A percentile compares a stretch with the other conserved stretches of the same genome.
Evolutionary conservation across 164 flowering plant genomes (phyloP).

Genomic region (Chimonanthus praecox): DNA sequence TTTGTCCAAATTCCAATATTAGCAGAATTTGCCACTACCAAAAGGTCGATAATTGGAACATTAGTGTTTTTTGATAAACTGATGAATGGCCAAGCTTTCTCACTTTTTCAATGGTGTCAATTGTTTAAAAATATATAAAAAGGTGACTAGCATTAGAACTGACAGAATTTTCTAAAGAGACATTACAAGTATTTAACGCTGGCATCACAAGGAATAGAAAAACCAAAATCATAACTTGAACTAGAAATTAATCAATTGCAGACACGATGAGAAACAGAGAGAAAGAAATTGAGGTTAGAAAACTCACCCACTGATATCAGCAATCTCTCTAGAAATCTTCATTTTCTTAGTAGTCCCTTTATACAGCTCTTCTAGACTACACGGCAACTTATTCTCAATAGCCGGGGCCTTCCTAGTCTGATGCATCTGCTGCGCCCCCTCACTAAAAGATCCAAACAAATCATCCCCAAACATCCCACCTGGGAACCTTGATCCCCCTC

Average conservation of each 20-base stretch:
- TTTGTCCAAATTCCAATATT: too few relatives aligned
- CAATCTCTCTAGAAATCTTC: conserved; percentile 25
- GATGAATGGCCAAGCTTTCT: too few relatives aligned
- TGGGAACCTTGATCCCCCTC: conserved; percentile 27
- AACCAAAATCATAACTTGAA: not conserved
- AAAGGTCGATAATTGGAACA: too few relatives aligned
- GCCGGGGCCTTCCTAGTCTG: conserved; percentile 15
- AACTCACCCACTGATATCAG: conserved; percentile 20
- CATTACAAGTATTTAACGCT: not conserved
- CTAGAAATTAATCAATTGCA: too few relatives aligned
- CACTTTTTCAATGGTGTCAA: too few relatives aligned
- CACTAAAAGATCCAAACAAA: conserved; percentile 32
- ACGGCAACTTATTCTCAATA: conserved; percentile 12
- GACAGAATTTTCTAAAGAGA: not conserved
- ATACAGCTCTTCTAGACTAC: conserved; percentile 23
- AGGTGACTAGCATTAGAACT: too few relatives aligned
- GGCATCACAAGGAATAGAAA: not conserved
- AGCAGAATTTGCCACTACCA: too few relatives aligned
- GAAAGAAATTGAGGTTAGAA: not conserved
- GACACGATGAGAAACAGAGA: not conserved
- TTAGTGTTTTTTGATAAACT: too few relatives aligned
- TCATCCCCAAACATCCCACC: conserved; percentile 47
- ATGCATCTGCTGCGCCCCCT: not conserved
- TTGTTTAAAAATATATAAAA: too few relatives aligned
- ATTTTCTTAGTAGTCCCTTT: conserved; percentile 23